phyloP scores from a whole-genome alignment of 2,329 filamentous ascomycete genomes.

The Cordyceps cateniannulata region DNA sequence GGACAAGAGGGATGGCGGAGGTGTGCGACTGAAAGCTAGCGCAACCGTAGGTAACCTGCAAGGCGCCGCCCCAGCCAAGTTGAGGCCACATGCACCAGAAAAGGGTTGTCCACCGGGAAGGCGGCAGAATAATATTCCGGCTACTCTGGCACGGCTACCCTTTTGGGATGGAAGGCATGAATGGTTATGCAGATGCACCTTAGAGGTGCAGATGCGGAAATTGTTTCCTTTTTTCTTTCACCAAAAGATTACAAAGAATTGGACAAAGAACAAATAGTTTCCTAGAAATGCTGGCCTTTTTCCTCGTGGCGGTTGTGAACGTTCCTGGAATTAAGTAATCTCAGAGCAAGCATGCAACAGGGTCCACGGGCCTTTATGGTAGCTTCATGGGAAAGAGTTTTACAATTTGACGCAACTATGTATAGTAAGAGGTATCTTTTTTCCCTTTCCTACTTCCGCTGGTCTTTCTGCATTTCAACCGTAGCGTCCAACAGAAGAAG shows the following conservation, averaged over 20 bases:
- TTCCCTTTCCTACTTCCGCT: constrained; percentile 18
- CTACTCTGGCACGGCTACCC: background rate
- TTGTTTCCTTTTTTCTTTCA: background rate
- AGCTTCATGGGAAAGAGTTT: constrained; percentile 18
- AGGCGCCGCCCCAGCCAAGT: constrained; percentile 13
- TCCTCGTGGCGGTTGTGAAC: too few relatives aligned
- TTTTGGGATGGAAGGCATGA: background rate
- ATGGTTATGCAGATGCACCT: background rate
- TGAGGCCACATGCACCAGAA: constrained; percentile 38
- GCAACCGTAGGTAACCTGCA: background rate
- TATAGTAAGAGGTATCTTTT: constrained; percentile 18
- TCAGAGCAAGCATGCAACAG: background rate
- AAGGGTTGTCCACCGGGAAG: constrained; percentile 18
- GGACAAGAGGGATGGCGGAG: constrained; percentile 5
- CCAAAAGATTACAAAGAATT: background rate
- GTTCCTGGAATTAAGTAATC: too few relatives aligned
- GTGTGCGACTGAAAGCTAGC: constrained; percentile 13
- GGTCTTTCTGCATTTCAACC: constrained; percentile 21
- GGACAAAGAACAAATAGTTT: too few relatives aligned
- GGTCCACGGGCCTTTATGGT: background rate
- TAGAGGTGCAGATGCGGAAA: background rate
- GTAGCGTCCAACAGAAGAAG: constrained; percentile 10
- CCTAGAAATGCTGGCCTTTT: too few relatives aligned
- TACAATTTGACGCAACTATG: constrained; percentile 29
- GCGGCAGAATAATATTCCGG: constrained; percentile 30